These are phyloP conservation scores for Herpetospermum pedunculosum DNA, from an alignment of 306 rosid species.

Conservation along the genomic window DNA sequence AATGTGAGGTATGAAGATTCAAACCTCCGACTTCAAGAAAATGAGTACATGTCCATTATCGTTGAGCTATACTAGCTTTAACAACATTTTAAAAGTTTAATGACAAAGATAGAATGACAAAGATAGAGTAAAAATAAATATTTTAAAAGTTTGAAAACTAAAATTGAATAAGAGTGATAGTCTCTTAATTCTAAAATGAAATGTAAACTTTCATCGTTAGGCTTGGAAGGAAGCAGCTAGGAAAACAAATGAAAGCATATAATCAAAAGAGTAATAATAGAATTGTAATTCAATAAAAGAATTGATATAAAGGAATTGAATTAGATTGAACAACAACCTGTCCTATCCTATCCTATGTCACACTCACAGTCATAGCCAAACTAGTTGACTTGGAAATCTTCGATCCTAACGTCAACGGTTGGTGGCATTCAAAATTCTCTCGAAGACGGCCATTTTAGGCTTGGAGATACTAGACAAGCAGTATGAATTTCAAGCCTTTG, in stretches of 20 bases:
- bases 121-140: too few relatives aligned
- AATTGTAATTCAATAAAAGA: background rate
- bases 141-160: too few relatives aligned
- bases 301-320: background rate
- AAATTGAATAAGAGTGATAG: too few relatives aligned
- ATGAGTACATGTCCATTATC: too few relatives aligned
- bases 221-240: background rate
- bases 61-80: too few relatives aligned
- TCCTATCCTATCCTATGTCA: too few relatives aligned
- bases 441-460: background rate
- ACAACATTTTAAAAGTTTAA: too few relatives aligned
- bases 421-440: background rate
- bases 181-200: too few relatives aligned
- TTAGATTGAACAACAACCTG: background rate
- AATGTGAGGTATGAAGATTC: too few relatives aligned
- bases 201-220: background rate
- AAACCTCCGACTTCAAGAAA: too few relatives aligned
- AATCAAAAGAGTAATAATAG: too few relatives aligned
- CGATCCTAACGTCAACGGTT: background rate
- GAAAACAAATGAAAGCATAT: background rate
- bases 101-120: too few relatives aligned
- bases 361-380: background rate
- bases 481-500: background rate
- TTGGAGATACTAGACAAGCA: background rate
- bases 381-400: conserved; percentile 4